Evolutionary conservation across 2,329 filamentous ascomycete species (phyloP).

Genomic region (Nigrospora oryzae): DNA sequence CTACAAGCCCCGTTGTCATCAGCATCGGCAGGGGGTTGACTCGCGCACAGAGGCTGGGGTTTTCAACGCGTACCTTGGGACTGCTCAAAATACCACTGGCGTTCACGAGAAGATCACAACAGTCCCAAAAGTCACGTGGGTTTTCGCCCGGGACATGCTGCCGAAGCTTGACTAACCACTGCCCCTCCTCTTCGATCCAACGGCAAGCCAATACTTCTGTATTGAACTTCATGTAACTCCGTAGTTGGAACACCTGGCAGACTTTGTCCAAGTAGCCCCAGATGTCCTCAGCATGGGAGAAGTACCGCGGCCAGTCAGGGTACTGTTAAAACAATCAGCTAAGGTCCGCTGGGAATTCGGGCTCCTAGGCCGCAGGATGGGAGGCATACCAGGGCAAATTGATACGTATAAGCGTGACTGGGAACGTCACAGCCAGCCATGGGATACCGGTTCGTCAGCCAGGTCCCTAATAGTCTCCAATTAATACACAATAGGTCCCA

Average conservation of each 20-base stretch:
- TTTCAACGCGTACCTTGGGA: no score
- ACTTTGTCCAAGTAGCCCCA: background rate
- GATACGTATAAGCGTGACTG: background rate
- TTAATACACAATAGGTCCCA: no score
- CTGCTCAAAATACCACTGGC: constrained; percentile 41
- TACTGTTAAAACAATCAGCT: background rate
- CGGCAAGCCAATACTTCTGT: constrained; percentile 10
- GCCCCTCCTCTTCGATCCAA: constrained; percentile 11
- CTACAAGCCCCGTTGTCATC: constrained; percentile 19
- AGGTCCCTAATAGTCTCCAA: no score
- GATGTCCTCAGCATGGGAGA: background rate
- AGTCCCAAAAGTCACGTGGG: constrained; percentile 16
- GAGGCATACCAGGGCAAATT: background rate
- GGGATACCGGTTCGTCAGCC: no score
- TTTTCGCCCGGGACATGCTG: background rate
- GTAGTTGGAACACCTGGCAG: constrained; percentile 8
- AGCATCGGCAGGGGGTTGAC: no score
- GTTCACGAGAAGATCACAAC: constrained; percentile 37
- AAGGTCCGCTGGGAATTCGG: background rate
- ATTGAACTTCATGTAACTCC: constrained; percentile 14
- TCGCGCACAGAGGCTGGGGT: no score
- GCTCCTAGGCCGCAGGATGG: background rate
- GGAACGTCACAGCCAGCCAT: constrained; percentile 5
- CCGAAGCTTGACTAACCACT: constrained; percentile 1
- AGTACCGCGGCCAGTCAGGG: background rate